phyloP scores from a whole-genome alignment of 2,329 filamentous ascomycete species.

The Penicillium sp. region DNA sequence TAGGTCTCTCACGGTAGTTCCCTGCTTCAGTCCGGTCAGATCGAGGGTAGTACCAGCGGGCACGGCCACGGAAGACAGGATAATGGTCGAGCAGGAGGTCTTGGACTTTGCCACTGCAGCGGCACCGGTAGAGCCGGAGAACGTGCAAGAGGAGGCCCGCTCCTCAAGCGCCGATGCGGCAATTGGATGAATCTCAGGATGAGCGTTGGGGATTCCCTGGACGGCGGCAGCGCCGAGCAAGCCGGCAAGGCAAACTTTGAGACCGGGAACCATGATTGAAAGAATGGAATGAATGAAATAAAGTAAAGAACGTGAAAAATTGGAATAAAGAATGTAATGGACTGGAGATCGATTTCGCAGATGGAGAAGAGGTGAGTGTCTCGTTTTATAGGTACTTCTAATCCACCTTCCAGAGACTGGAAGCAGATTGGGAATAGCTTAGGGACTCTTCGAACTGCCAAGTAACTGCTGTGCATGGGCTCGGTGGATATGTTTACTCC shows the following conservation, averaged over 20 bases:
- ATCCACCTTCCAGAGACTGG: too few relatives aligned
- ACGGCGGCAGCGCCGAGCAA: slow-evolving; percentile 8
- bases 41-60: slow-evolving; percentile 1
- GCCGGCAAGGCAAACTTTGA: slow-evolving; percentile 9
- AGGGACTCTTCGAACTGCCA: not conserved
- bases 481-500: not conserved
- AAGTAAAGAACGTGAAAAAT: not conserved
- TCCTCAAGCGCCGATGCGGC: slow-evolving; percentile 5
- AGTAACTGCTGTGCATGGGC: not conserved
- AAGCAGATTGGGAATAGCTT: not conserved
- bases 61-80: slow-evolving; percentile 1
- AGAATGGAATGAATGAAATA: not conserved
- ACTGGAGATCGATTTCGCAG: not conserved
- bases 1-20: slow-evolving; percentile 17
- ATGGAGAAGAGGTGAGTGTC: not conserved
- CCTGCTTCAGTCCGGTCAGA: slow-evolving; percentile 1
- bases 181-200: not conserved
- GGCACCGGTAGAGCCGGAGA: slow-evolving; percentile 25
- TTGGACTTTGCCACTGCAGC: slow-evolving; percentile 31
- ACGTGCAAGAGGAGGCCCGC: slow-evolving; percentile 35
- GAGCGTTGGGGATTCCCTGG: not conserved
- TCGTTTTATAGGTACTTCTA: not conserved
- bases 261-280: slow-evolving; percentile 6
- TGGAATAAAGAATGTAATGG: not conserved
- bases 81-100: slow-evolving; percentile 9